Conservation (phyloP, 1,284 basidiomycete species). For the Pascua guehoae region DNA sequence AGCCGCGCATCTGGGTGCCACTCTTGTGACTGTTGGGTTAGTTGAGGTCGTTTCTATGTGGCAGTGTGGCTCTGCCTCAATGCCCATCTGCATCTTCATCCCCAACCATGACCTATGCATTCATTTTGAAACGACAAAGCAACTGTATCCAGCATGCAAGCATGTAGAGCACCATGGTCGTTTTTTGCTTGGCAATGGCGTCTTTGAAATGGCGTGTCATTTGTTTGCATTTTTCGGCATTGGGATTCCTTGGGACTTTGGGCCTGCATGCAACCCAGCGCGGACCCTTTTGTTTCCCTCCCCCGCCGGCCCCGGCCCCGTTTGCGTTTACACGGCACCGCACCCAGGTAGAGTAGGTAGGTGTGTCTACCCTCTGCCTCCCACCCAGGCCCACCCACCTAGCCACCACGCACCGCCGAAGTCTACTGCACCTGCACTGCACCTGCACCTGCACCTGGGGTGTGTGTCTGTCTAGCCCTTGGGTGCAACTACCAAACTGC, state of each 20-base stretch:
- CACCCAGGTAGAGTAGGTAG: no score
- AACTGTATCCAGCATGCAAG: neutral
- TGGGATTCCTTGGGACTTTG: neutral
- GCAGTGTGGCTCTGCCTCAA: no score
- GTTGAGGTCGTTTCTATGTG: no score
- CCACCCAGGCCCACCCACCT: neutral
- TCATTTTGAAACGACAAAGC: neutral
- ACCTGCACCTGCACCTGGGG: no score
- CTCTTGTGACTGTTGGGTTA: no score
- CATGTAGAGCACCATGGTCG: neutral
- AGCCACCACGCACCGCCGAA: neutral
- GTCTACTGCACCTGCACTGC: no score
- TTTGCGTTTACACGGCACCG: no score
- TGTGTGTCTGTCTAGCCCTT: no score
- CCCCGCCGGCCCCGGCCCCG: neutral
- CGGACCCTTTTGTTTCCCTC: neutral
- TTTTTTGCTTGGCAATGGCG: neutral
- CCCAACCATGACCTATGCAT: neutral
- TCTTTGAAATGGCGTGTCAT: constrained; percentile 1
- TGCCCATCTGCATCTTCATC: neutral
- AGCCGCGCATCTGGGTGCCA: no score
- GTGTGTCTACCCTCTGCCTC: no score
- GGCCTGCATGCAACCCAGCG: no score
- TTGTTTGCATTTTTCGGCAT: neutral
- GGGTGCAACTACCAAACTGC: no score